Conservation (phyloP, 2,329 filamentous ascomycete genomes). For the Nemania sp. region DNA sequence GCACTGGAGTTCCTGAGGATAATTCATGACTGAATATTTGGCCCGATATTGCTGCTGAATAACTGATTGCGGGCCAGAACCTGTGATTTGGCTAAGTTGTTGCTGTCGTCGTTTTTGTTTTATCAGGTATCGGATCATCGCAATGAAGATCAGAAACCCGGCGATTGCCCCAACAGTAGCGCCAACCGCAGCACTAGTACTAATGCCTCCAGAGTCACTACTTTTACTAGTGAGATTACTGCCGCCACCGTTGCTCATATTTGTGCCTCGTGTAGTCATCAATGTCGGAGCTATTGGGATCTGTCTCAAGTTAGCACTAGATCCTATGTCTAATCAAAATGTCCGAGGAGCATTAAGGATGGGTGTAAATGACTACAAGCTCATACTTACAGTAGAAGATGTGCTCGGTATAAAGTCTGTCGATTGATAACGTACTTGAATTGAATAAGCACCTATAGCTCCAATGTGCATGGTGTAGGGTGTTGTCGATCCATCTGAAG, state of each 20-base stretch:
- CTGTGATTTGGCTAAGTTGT: neutral
- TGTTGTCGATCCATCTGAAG: neutral
- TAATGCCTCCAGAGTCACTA: conserved; percentile 41
- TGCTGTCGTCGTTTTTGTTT: neutral
- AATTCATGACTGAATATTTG: neutral
- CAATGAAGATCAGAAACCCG: neutral
- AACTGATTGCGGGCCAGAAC: neutral
- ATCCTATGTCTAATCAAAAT: neutral
- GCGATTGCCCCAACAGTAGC: neutral
- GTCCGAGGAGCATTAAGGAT: no score
- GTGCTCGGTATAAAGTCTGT: conserved; percentile 8
- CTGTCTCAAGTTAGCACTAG: neutral
- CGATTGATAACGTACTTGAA: conserved; percentile 9
- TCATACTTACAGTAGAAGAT: neutral
- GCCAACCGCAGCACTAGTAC: neutral
- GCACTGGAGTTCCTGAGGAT: conserved; percentile 1
- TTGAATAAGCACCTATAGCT: neutral
- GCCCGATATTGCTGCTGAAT: neutral
- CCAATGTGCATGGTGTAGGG: neutral
- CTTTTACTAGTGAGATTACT: neutral
- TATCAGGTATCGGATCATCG: neutral
- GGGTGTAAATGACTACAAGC: neutral
- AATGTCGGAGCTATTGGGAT: neutral
- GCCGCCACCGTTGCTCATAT: neutral
- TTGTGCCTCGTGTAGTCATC: neutral